Base-by-base conservation (phyloP, 2,329 filamentous ascomycete species). In the Thielaviopsis populi region DNA sequence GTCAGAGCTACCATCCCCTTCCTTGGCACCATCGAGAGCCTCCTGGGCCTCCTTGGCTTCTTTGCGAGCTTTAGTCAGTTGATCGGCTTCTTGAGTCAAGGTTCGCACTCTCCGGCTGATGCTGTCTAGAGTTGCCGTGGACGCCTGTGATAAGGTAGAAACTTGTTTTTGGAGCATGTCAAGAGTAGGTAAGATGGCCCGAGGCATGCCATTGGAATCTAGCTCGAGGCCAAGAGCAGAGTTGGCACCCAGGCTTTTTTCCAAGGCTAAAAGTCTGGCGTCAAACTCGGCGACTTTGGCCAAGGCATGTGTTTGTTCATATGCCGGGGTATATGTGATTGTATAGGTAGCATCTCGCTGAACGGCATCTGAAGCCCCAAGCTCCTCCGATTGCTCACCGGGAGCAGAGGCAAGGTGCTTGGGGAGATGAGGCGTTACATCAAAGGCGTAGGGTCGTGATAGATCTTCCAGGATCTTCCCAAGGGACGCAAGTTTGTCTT, bases 201-300 rank as follows among this genome's bases (percentile, higher is more conserved):
- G 77, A 13, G 82, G 79, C 3, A 81, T 71, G 17, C 79, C 79
- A 63, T 83, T 79, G 1, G 80, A 74, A 68, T 79, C 83, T 40
- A 81, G 75, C 68, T 85, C 84, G 0, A 86, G 81, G 68, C 88
- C 78, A 11, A 83, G 80, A 0, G 85, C 83, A 24, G 85, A 84
- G 48, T 84, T 87, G 59, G 96, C 81, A 10, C 94, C 94, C 33
- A 99, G 81, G 1, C 85, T 82, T 68, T 84, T 84, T 76, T 99
- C 94, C 59, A 99, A 78, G 37, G 87, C 77, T 2, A 86, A 77
- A 22, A 99, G 82, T 4, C 94, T 84, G 37, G 83, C 81, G 71
- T 97, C 92, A 70, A 99, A 96, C 67, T 94, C 88, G 27, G 91
- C 89, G 6, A 89, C 87, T 73, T 91, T 88, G 41, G 85, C 83